Evolutionary conservation across 2,329 filamentous ascomycete genomes (phyloP).

Genomic region (Trichothecium sympodiale): DNA sequence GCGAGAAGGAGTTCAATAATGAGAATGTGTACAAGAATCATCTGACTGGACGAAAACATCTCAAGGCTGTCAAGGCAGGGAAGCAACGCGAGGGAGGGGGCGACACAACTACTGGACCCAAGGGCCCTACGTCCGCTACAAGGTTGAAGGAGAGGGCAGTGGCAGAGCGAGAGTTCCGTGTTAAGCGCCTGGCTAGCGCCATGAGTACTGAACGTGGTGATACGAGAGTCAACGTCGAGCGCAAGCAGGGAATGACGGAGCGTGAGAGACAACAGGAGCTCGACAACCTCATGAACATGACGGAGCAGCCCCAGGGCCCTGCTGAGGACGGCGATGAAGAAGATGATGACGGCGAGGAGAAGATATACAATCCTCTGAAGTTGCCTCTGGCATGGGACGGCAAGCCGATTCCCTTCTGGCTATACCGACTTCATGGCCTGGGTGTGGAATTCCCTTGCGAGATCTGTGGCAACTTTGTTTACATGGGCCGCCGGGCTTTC

Average conservation of each 20-base stretch:
- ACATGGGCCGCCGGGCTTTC: slow-evolving; percentile 91
- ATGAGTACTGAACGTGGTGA: slow-evolving; percentile 84
- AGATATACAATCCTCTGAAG: slow-evolving; percentile 94
- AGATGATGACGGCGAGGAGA: slow-evolving; percentile 70
- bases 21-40: slow-evolving; percentile 90
- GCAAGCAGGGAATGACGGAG: slow-evolving; percentile 95
- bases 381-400: slow-evolving; percentile 95
- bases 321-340: slow-evolving; percentile 65
- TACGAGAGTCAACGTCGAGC: slow-evolving; percentile 88
- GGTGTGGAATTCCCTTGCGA: slow-evolving; percentile 94
- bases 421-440: slow-evolving; percentile 91
- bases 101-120: slow-evolving; percentile 10
- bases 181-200: slow-evolving; percentile 66
- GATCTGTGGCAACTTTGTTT: slow-evolving; percentile 97
- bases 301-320: slow-evolving; percentile 29
- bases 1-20: slow-evolving; percentile 91
- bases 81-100: slow-evolving; percentile 28
- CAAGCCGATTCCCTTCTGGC: slow-evolving; percentile 97
- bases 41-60: slow-evolving; percentile 82
- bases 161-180: slow-evolving; percentile 76
- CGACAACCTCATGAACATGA: slow-evolving; percentile 60
- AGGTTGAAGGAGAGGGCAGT: slow-evolving; percentile 80
- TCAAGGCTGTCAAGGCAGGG: slow-evolving; percentile 65
- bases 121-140: slow-evolving; percentile 22
- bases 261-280: slow-evolving; percentile 89